Evolutionary conservation across 345 rosid genomes (phyloP).

Genomic region (Eucalyptus urophylla): DNA sequence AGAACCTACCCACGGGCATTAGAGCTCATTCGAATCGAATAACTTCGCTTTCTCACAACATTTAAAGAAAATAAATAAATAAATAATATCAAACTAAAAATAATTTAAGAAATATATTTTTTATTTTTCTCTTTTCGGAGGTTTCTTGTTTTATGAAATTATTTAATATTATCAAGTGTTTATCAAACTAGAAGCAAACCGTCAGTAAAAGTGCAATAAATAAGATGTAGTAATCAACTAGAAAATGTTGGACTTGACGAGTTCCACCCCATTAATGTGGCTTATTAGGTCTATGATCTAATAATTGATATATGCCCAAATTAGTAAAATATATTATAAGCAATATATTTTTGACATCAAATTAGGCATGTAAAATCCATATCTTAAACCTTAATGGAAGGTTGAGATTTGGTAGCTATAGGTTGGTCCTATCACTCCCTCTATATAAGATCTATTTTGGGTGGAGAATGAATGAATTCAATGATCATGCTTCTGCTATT

Average conservation of each 20-base stretch:
- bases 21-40: background rate
- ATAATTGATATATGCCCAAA: no score
- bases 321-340: no score
- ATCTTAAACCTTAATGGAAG: no score
- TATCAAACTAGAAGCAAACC: background rate
- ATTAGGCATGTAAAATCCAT: no score
- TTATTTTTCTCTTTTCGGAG: background rate
- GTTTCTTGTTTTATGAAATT: background rate
- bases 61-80: background rate
- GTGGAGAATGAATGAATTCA: no score
- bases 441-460: no score
- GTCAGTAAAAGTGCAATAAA: background rate
- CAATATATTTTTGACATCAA: no score
- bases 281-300: no score
- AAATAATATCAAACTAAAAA: background rate
- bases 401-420: no score
- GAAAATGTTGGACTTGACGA: background rate
- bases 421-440: no score
- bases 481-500: no score
- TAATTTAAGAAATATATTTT: background rate
- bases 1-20: background rate
- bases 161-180: background rate
- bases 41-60: background rate
- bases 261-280: no score
- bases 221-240: background rate